Conservation (phyloP, 1,284 basidiomycete species). For the Kwoniella shivajii region DNA sequence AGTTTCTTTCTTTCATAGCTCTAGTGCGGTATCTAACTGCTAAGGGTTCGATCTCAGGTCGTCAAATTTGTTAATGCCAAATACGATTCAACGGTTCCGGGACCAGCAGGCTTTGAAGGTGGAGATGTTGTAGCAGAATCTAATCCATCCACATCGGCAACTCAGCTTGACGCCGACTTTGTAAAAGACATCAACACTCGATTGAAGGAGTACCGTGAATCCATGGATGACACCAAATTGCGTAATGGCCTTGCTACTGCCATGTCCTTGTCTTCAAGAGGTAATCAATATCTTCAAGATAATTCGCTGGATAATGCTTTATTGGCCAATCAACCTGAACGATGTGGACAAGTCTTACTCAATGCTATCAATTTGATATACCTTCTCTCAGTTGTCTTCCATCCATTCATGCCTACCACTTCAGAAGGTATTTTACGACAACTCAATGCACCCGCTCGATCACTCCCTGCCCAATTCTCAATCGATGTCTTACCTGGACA, state of each 20-base stretch:
- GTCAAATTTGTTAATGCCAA: slow-evolving; percentile 91
- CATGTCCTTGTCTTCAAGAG: slow-evolving; percentile 89
- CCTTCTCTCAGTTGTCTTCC: slow-evolving; percentile 76
- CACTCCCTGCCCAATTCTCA: slow-evolving; percentile 66
- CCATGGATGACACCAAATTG: slow-evolving; percentile 90
- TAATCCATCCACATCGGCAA: slow-evolving; percentile 43
- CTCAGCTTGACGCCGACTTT: slow-evolving; percentile 72
- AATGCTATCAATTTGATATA: slow-evolving; percentile 94
- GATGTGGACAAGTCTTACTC: slow-evolving; percentile 87
- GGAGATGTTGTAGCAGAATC: slow-evolving; percentile 56
- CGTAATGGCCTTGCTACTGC: slow-evolving; percentile 81
- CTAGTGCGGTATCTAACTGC: too few species aligned
- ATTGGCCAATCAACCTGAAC: slow-evolving; percentile 74
- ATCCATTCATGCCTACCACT: slow-evolving; percentile 97
- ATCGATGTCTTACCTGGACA: slow-evolving; percentile 88
- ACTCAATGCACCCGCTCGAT: slow-evolving; percentile 84
- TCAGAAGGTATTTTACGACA: slow-evolving; percentile 80
- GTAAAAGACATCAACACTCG: slow-evolving; percentile 77
- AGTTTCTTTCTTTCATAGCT: too few species aligned
- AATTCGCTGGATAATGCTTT: slow-evolving; percentile 90
- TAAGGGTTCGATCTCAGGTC: slow-evolving; percentile 42
- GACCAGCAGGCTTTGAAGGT: slow-evolving; percentile 69
- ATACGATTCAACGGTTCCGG: slow-evolving; percentile 78
- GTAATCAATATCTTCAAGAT: slow-evolving; percentile 91
- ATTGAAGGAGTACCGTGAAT: slow-evolving; percentile 77